A percentile compares a stretch with the other conserved stretches of the same genome.
phyloP scores from a whole-genome alignment of 2,329 filamentous ascomycete genomes.

The Trichothecium roseum region DNA sequence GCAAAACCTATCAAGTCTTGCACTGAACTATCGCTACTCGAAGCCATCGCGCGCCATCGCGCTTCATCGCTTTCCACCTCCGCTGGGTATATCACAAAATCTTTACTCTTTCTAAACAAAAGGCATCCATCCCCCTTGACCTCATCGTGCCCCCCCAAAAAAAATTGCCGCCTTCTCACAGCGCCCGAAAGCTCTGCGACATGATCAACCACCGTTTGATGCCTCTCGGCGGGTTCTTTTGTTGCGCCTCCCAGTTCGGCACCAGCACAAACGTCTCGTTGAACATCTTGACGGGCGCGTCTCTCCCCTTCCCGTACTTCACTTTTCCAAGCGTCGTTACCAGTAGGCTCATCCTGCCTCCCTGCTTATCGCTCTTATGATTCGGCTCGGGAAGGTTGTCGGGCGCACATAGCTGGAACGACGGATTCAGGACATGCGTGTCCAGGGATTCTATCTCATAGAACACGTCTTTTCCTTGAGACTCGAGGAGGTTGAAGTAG shows the following conservation, averaged over 20 bases:
- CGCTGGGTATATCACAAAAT: too few relatives aligned
- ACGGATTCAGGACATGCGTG: conserved; percentile 65
- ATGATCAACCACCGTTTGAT: conserved; percentile 54
- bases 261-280: conserved; percentile 74
- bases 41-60: too few relatives aligned
- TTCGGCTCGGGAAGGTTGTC: conserved; percentile 26
- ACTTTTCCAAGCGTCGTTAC: conserved; percentile 68
- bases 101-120: too few relatives aligned
- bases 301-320: conserved; percentile 52
- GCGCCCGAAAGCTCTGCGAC: conserved; percentile 60
- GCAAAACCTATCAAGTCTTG: too few relatives aligned
- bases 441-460: conserved; percentile 72
- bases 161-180: conserved; percentile 21
- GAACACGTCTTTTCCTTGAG: conserved; percentile 44
- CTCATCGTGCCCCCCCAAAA: too few relatives aligned
- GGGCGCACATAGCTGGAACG: conserved; percentile 48
- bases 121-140: too few relatives aligned
- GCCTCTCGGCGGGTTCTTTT: conserved; percentile 40
- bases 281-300: conserved; percentile 58
- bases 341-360: conserved; percentile 55
- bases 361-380: conserved; percentile 34
- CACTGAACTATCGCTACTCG: too few relatives aligned
- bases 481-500: conserved; percentile 58
- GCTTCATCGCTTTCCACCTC: too few relatives aligned
- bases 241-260: conserved; percentile 56